Percentiles rank a stretch among this genome's conserved stretches.
Evolutionary conservation across 1,284 basidiomycete genomes (phyloP).

Genomic region (Lignosus rhinocerotis): DNA sequence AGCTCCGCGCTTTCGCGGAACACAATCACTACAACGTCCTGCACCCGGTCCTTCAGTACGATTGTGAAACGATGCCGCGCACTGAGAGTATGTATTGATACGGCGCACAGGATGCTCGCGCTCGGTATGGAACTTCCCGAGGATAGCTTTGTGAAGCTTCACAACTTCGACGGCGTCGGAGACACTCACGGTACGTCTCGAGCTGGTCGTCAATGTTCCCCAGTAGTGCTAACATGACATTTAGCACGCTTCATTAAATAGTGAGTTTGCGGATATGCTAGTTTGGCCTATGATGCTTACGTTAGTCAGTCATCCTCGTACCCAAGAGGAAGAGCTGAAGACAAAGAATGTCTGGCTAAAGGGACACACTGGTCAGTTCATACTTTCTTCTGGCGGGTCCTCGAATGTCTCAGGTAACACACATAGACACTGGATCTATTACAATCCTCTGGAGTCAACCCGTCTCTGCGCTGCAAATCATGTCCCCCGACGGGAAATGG

Average conservation of each 20-base stretch:
- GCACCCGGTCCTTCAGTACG: constrained; percentile 28
- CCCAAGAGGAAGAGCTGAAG: constrained; percentile 49
- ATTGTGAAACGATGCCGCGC: too few relatives aligned
- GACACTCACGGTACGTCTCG: constrained; percentile 33
- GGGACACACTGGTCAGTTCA: constrained; percentile 53
- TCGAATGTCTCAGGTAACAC: not conserved
- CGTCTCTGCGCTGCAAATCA: constrained; percentile 58
- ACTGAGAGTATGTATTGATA: not conserved
- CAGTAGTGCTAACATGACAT: not conserved
- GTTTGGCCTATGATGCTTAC: not conserved
- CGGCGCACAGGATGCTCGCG: constrained; percentile 25
- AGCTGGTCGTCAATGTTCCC: not conserved
- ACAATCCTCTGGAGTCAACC: constrained; percentile 63
- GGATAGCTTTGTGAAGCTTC: constrained; percentile 39
- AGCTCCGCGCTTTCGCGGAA: constrained; percentile 36
- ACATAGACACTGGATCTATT: constrained; percentile 52
- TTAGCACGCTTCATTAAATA: constrained; percentile 40
- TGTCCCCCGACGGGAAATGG: constrained; percentile 53
- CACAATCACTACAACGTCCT: constrained; percentile 32
- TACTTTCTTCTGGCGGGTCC: not conserved
- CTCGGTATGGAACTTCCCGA: constrained; percentile 32
- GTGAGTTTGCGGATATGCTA: constrained; percentile 20
- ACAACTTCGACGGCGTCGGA: constrained; percentile 32
- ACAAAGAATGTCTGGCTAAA: constrained; percentile 61
- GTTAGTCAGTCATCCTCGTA: constrained; percentile 31